Evolutionary conservation across 257 asterid species (phyloP), one percentile per base, ranked within the genome.

Genomic region (Solanum gandarillasii): DNA sequence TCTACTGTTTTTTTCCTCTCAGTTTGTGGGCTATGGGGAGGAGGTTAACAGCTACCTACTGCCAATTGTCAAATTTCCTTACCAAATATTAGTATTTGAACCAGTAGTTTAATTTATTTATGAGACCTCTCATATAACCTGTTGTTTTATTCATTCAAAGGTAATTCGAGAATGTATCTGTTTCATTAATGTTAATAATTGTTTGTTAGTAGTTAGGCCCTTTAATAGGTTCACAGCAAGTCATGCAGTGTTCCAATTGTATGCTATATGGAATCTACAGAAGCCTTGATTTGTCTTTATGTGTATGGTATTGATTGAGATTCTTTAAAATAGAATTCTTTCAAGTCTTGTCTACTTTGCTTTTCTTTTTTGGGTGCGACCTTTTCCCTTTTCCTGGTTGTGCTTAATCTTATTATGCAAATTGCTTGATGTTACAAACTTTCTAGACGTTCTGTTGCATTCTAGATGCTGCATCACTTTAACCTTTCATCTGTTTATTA

Each of bases 1-100:
- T 89, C 88, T 90, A 88, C 84, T 90, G 58, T 83, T 90, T 84
- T 91, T 90, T 89, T 78, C 88, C 88, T 75, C 85, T 43, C 88
- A 67, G 65, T 16, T 82, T 83, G 60, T 67, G 81, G 87, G 46
- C 87, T 67, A 76, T 48, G 67, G 60, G 29, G 27, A 79, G 46
- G 27, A 81, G 70, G 20, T 29, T 82, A 82, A 48, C 70, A 48
- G 25, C 43, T 39, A 67, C 43, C 29, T 27, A 67, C 39, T 67
- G 87, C 81, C 85, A 46, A 79, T 79, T 27, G 38, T 52, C 78
- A 35, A 62, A 65, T 38, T 67, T 65, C 9, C 62, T 65, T 25
- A n/a, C 87, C 39, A 84, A 84, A 65, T 65, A 84, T 84, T 48
- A 35, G 20, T 31, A 62, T 85, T 38, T 29, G 36, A 60, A 71